Evolutionary conservation across 2,329 filamentous ascomycete species (phyloP), one percentile per base, ranked within the genome.

Genomic region (Ophiostoma novo-ulmi): DNA sequence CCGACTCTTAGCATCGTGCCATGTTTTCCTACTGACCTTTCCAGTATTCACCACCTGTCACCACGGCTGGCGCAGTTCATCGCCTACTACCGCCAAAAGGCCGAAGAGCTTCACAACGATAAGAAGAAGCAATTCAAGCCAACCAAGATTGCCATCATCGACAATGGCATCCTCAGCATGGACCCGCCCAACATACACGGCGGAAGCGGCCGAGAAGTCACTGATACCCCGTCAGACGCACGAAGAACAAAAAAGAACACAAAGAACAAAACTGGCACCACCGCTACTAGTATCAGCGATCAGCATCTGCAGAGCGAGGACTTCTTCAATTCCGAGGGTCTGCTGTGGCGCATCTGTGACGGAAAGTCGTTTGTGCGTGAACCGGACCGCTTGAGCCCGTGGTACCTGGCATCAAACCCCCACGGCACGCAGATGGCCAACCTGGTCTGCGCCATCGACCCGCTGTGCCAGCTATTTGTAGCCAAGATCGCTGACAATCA

Each of bases 81-180:
- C 7, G 7, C 52, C 2, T 58, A 58, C n/a, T 58, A 26, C n/a
- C 52, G 52, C 6, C 5, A 58, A 26, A 1, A 8, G 2, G 20
- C 48, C 8, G n/a, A 58, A 13, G 5, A 26, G n/a, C n/a, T 10
- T 7, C 52, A 58, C n/a, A 39, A 11, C 1, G 52, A 4, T n/a
- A 10, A 58, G n/a, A 11, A 58, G 10, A 11, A 7, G n/a, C n/a
- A 26, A 4, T 26, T 13, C n/a, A 22, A 26, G 52, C 52, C 52
- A 22, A 58, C 52, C 52, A 58, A 58, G 52, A n/a, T 58, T 22
- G 52, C 52, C 8, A 58, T 58, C 22, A 58, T 58, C 52, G n/a
- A 58, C 52, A 58, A 58, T 22, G 52, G 52, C 20, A n/a, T 55
- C 2, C 52, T 26, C 11, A 58, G n/a, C n/a, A 58, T 58, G 17